Conservation (phyloP, 805 yeast species). For the Scheffersomyces lignosus region DNA sequence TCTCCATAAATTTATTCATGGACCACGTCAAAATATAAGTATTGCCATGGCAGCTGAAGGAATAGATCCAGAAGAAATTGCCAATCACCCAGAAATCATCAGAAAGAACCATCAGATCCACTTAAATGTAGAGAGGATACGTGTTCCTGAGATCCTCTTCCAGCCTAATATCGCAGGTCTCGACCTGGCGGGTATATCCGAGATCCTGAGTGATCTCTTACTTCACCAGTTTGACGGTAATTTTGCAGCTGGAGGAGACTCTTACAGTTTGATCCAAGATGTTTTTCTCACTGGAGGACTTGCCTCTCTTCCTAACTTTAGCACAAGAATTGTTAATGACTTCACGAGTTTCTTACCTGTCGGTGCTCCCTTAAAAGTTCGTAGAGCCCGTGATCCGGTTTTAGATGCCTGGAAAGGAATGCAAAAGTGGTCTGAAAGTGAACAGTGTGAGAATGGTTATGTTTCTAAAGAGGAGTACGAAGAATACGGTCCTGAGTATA, state of each 20-base stretch:
- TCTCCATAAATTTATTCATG: conserved; percentile 82
- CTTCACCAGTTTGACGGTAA: conserved; percentile 58
- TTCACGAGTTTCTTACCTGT: conserved; percentile 70
- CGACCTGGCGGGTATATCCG: conserved; percentile 93
- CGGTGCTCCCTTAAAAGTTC: conserved; percentile 58
- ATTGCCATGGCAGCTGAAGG: conserved; percentile 44
- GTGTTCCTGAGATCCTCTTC: conserved; percentile 89
- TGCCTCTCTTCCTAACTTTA: conserved; percentile 62
- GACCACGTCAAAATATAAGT: conserved; percentile 82
- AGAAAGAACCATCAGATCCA: conserved; percentile 90
- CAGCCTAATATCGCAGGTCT: conserved; percentile 93
- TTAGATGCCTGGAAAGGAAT: conserved; percentile 94
- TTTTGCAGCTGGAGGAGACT: conserved; percentile 55
- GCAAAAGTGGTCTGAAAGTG: conserved; percentile 69
- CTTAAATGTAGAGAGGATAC: conserved; percentile 83
- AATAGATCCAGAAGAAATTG: conserved; percentile 41
- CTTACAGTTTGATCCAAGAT: conserved; percentile 55
- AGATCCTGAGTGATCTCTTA: conserved; percentile 67
- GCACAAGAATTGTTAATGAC: conserved; percentile 67
- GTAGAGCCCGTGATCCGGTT: conserved; percentile 65
- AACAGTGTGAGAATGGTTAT: conserved; percentile 45
- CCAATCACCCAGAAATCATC: conserved; percentile 59
- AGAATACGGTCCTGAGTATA: conserved; percentile 87
- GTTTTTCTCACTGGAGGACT: conserved; percentile 88
- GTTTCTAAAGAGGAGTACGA: conserved; percentile 74